Conservation (phyloP, 2,329 filamentous ascomycete species). For the Calonectria pauciramosa region DNA sequence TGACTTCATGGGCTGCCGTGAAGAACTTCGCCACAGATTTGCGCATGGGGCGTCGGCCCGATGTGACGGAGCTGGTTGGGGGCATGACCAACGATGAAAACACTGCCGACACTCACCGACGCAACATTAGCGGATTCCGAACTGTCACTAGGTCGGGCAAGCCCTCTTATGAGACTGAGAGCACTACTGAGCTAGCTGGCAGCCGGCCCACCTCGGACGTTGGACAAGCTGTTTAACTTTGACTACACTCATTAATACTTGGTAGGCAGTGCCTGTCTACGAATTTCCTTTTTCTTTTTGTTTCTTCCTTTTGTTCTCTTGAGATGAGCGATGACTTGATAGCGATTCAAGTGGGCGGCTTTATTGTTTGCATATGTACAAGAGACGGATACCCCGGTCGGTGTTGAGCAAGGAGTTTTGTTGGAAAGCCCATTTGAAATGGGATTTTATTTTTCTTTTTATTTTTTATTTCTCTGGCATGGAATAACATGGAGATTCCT, state of each 20-base stretch:
- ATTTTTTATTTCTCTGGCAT: not conserved
- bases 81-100: conserved; percentile 37
- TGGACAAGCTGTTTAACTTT: conserved; percentile 18
- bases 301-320: not conserved
- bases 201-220: conserved; percentile 55
- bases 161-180: conserved; percentile 61
- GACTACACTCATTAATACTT: not conserved
- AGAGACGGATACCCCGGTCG: conserved; percentile 6
- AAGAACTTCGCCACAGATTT: conserved; percentile 60
- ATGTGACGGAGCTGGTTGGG: conserved; percentile 52
- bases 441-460: not conserved
- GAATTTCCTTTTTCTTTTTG: not conserved
- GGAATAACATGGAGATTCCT: not conserved
- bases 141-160: conserved; percentile 48
- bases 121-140: conserved; percentile 49
- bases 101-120: conserved; percentile 32
- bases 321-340: conserved; percentile 4
- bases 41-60: conserved; percentile 43
- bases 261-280: not conserved
- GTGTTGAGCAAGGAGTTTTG: conserved; percentile 9
- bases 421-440: conserved; percentile 1
- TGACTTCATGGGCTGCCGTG: conserved; percentile 77
- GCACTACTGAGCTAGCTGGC: conserved; percentile 64
- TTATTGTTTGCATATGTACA: conserved; percentile 5
- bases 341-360: conserved; percentile 1